These are phyloP conservation scores for Globisporangium lucens DNA, from an alignment of 352 stramenopile species.

Conservation along the genomic window DNA sequence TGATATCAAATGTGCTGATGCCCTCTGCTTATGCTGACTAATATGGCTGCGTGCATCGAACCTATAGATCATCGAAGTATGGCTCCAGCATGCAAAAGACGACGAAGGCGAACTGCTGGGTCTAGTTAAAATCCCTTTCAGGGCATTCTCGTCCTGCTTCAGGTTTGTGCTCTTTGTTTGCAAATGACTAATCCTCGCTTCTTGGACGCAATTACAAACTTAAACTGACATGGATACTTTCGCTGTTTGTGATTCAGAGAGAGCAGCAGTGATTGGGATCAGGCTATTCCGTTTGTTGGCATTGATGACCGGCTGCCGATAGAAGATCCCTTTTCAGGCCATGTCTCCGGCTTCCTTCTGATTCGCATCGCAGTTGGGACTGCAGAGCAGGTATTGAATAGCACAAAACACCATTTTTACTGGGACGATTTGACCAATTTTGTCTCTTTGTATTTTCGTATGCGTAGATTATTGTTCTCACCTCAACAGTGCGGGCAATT, in stretches of 20 bases:
- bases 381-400: conserved; percentile 40
- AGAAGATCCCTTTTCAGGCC: conserved; percentile 41
- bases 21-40: neutral
- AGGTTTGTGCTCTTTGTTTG: conserved; percentile 17
- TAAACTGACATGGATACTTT: neutral
- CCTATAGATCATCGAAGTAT: conserved; percentile 43
- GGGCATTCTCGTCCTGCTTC: conserved; percentile 21
- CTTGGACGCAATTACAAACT: neutral
- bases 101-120: conserved; percentile 28
- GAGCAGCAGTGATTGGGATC: conserved; percentile 3
- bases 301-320: conserved; percentile 35
- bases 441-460: neutral
- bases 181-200: neutral
- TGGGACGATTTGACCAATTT: neutral
- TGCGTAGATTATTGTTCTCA: conserved; percentile 28
- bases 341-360: conserved; percentile 29
- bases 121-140: conserved; percentile 31
- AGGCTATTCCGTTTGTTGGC: conserved; percentile 25
- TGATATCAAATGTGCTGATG: neutral
- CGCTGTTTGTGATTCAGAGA: conserved; percentile 5
- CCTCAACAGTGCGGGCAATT: conserved; percentile 24
- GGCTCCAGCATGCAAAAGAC: conserved; percentile 18
- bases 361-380: conserved; percentile 41
- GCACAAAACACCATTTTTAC: neutral
- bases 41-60: neutral